Base-by-base conservation (phyloP, 2,329 filamentous ascomycete species). In the Zopfia rhizophila region DNA sequence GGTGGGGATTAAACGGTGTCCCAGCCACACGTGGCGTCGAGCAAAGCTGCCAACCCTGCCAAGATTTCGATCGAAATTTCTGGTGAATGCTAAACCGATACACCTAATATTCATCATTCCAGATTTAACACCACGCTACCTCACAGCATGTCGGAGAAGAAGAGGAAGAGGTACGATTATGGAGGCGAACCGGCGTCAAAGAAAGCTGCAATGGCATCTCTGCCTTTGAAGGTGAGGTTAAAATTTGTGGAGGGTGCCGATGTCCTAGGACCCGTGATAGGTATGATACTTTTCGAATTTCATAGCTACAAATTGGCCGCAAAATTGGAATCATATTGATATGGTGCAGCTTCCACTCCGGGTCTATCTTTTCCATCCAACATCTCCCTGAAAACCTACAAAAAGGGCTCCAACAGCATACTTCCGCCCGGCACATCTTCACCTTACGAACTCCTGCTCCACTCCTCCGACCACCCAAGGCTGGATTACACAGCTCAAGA, bases 381-480 rank as follows among this genome's bases (percentile, higher is more conserved):
- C 52, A 55, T 78, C 33, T 71, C 77, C 38, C 75, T 82, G 66
- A 78, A 79, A 45, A 68, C 76, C 8, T 84, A 82, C 63, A 69
- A 73, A 53, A 59, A 55, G 57, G 29, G 46, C 35, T 7, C 30
- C 29, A 62, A 51, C 55, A 69, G 52, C 47, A 57, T 52, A 47
- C 65, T 54, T 30, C 65, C 56, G 51, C 49, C 45, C 48, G 52
- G 61, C 56, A 68, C 51, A 68, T 40, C 39, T 42, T 42, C 60
- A 48, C 78, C 72, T 5, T 75, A 79, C 29, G 77, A 83, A 43
- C 64, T 86, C 5, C 75, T 86, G 24, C 75, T 86, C 7, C 83
- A 86, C 49, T 84, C 83, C 5, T 84, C 82, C 18, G 72, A 79
- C 36, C 84, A 87, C 53, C 74, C 80, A 11, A 81, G 78, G 39